Evolutionary conservation across 1,139 yeast species (phyloP).

Genomic region (Meyerozyma guilliermondii): DNA sequence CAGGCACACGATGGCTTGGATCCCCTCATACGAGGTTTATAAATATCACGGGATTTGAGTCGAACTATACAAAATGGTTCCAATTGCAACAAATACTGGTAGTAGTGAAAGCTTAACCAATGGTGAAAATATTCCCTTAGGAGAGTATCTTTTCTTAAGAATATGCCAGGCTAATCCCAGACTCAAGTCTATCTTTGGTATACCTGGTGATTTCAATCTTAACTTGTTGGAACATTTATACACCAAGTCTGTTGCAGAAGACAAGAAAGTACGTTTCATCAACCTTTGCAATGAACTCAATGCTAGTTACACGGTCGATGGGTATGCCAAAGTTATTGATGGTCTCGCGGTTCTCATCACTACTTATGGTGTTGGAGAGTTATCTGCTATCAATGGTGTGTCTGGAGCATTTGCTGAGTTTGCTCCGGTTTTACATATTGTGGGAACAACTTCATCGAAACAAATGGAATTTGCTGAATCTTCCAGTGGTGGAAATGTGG

Average conservation of each 20-base stretch:
- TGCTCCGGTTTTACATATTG: slow-evolving; percentile 76
- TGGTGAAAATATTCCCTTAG: slow-evolving; percentile 22
- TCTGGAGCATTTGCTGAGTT: slow-evolving; percentile 81
- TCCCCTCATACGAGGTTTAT: background rate
- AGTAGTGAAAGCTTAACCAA: background rate
- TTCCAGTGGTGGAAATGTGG: slow-evolving; percentile 9
- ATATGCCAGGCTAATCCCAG: slow-evolving; percentile 33
- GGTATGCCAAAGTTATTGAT: slow-evolving; percentile 55
- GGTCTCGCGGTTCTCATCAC: slow-evolving; percentile 48
- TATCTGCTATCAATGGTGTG: slow-evolving; percentile 78
- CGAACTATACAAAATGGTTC: background rate
- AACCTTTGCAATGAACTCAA: slow-evolving; percentile 35
- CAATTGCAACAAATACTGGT: slow-evolving; percentile 1
- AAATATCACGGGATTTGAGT: background rate
- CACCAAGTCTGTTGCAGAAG: slow-evolving; percentile 18
- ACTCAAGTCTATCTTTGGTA: slow-evolving; percentile 31
- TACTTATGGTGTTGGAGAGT: slow-evolving; percentile 83
- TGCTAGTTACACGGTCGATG: slow-evolving; percentile 72
- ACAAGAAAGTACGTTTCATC: slow-evolving; percentile 17
- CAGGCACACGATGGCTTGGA: background rate
- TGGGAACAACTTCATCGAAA: slow-evolving; percentile 57
- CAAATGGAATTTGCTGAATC: slow-evolving; percentile 22
- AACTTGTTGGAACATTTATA: slow-evolving; percentile 33
- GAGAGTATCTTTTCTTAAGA: slow-evolving; percentile 35
- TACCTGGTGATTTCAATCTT: slow-evolving; percentile 41